Base-by-base conservation (phyloP, 2,329 filamentous ascomycete species). In the Ophiocordyceps sinensis region DNA sequence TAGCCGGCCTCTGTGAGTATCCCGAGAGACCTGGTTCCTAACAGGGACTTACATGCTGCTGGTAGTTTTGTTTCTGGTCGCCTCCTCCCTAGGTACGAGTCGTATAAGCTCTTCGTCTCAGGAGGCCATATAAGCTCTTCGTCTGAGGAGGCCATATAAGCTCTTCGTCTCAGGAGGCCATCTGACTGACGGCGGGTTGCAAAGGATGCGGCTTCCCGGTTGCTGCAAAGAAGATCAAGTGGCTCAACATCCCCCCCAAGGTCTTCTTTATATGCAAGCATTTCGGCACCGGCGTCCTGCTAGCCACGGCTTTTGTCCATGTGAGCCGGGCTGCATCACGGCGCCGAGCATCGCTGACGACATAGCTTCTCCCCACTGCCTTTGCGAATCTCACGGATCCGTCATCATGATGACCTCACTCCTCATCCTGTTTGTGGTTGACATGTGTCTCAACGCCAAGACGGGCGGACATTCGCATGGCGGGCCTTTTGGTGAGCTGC, bases 301-400 rank as follows among this genome's bases (percentile, higher is more conserved):
- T 85, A 43, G 79, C 80, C 23, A 85, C 80, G 2, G 80, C 80
- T 3, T 85, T 85, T 49, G 79, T 84, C 17, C 80, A 85, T 66
- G 67, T 77, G 51, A 26, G 4, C 0, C 11, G 9, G 7, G 4
- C 4, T 3, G 19, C 3, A 12, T n/a, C n/a, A n/a, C n/a, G n/a
- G n/a, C n/a, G n/a, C n/a, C 21, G 1, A 10, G 23, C 6, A 6
- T 26, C 5, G 23, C 23, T 26, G 2, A 26, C 23, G 6, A 26
- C 23, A 26, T 26, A 70, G 64, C 64, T 78, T 48, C 66, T 79
- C 7, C 75, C 75, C 0, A 77, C 73, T 4, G 75, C 75, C 14
- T 79, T 78, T 51, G 60, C 57, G 38, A 72, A 62, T 44, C 59
- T 73, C 28, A 62, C 57, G 30, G 59, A 73, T 46, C 69, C 68